Percentiles rank a stretch among this genome's conserved stretches.
phyloP scores from a whole-genome alignment of 176 grass and related monocot genomes.

The Musa schizocarpa region DNA sequence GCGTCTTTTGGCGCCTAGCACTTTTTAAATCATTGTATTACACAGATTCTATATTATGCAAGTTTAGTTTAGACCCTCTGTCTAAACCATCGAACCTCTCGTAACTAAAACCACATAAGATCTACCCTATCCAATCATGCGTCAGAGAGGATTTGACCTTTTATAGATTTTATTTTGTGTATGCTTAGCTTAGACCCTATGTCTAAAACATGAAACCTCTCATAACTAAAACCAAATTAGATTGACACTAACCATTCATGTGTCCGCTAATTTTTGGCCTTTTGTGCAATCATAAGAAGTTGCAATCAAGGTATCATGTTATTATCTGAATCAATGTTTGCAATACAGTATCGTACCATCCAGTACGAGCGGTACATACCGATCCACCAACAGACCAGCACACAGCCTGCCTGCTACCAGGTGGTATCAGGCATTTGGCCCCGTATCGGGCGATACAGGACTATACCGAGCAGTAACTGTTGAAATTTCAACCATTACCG shows the following conservation, averaged over 20 bases:
- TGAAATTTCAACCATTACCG: too few species aligned
- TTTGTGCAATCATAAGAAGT: neutral
- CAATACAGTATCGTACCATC: too few species aligned
- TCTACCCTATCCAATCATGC: neutral
- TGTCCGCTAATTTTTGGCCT: neutral
- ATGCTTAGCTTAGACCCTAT: neutral
- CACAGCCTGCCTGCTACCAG: too few species aligned
- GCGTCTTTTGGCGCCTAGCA: too few species aligned
- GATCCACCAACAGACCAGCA: too few species aligned
- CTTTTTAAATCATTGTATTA: neutral
- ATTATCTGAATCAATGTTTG: too few species aligned
- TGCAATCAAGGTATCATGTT: neutral
- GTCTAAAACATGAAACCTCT: neutral
- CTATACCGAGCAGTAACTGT: too few species aligned
- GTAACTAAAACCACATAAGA: neutral
- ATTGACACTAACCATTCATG: neutral
- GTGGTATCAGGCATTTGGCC: too few species aligned
- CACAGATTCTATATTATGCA: neutral
- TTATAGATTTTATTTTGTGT: neutral
- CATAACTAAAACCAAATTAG: neutral
- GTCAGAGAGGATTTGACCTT: neutral
- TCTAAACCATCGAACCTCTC: neutral
- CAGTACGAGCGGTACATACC: too few species aligned
- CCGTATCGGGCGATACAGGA: too few species aligned
- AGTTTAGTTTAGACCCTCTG: neutral